Percentiles rank a stretch among this genome's conserved stretches.
phyloP scores from a whole-genome alignment of 331 rosid species.

The Cucumis variabilis region DNA sequence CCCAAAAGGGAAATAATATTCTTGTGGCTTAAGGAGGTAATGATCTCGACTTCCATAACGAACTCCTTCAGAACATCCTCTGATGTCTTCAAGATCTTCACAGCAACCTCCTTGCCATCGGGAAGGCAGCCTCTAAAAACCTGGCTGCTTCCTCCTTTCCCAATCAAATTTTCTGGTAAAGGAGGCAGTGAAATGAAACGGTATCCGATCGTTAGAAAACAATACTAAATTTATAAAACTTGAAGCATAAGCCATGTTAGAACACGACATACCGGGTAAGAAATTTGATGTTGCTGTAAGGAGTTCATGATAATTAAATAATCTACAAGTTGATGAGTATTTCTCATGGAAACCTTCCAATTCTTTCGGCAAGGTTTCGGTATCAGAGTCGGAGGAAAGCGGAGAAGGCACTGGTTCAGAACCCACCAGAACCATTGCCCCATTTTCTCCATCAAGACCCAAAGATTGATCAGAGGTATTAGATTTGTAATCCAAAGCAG shows the following conservation, averaged over 20 bases:
- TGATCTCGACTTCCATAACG: slow-evolving; percentile 84
- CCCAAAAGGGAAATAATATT: slow-evolving; percentile 90
- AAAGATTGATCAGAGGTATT: slow-evolving; percentile 41
- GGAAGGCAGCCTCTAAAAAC: slow-evolving; percentile 93
- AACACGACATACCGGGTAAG: slow-evolving; percentile 65
- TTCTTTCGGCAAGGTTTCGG: slow-evolving; percentile 57
- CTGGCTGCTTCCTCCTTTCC: slow-evolving; percentile 93
- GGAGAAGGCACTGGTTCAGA: slow-evolving; percentile 41
- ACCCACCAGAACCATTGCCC: slow-evolving; percentile 77
- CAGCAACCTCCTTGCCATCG: slow-evolving; percentile 90
- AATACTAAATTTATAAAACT: neutral
- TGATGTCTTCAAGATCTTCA: slow-evolving; percentile 88
- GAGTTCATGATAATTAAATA: slow-evolving; percentile 81
- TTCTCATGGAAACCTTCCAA: slow-evolving; percentile 85
- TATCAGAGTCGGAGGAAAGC: slow-evolving; percentile 48
- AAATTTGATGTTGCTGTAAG: slow-evolving; percentile 80
- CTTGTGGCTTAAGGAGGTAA: slow-evolving; percentile 81
- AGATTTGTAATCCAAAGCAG: slow-evolving; percentile 41
- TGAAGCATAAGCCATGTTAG: slow-evolving; percentile 3
- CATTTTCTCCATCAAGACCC: slow-evolving; percentile 62
- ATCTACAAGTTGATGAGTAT: slow-evolving; percentile 76
- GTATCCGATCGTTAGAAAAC: neutral
- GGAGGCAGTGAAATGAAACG: slow-evolving; percentile 16
- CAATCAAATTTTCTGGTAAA: slow-evolving; percentile 74
- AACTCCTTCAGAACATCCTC: slow-evolving; percentile 79